These are phyloP conservation scores for Pseudogymnoascus sp. DNA, from an alignment of 2,329 filamentous ascomycete genomes.

Conservation along the genomic window DNA sequence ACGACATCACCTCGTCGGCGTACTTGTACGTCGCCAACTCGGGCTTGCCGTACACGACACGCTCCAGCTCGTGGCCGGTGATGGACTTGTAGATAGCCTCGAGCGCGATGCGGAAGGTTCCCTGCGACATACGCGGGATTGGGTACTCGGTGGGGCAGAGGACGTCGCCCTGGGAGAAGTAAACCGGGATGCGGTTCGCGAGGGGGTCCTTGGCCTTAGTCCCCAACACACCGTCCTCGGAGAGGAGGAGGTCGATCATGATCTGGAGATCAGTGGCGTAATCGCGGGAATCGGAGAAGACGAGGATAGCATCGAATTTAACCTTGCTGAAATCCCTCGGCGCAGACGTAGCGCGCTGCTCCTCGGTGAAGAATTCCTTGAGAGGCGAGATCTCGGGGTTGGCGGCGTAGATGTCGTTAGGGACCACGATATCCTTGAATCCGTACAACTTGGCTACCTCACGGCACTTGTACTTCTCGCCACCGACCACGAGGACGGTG, in stretches of 20 bases:
- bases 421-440: conserved; percentile 65
- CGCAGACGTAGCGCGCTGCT: conserved; percentile 57
- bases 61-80: conserved; percentile 63
- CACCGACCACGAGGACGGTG: conserved; percentile 67
- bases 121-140: conserved; percentile 62
- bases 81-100: conserved; percentile 67
- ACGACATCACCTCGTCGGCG: conserved; percentile 62
- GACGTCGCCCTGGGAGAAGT: conserved; percentile 60
- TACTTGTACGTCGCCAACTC: conserved; percentile 71
- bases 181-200: conserved; percentile 61
- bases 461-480: conserved; percentile 66
- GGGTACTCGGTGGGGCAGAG: conserved; percentile 59
- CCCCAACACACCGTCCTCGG: conserved; percentile 57
- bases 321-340: conserved; percentile 64
- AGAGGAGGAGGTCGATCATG: conserved; percentile 64
- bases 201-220: conserved; percentile 60
- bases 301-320: conserved; percentile 67
- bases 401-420: conserved; percentile 66
- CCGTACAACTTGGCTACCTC: conserved; percentile 66
- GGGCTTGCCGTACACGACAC: conserved; percentile 69
- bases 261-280: conserved; percentile 70
- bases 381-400: conserved; percentile 62
- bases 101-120: conserved; percentile 65
- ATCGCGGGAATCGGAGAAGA: conserved; percentile 67
- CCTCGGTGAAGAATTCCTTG: conserved; percentile 54